Conservation (phyloP, 306 rosid species). For the Vigna radiata region DNA sequence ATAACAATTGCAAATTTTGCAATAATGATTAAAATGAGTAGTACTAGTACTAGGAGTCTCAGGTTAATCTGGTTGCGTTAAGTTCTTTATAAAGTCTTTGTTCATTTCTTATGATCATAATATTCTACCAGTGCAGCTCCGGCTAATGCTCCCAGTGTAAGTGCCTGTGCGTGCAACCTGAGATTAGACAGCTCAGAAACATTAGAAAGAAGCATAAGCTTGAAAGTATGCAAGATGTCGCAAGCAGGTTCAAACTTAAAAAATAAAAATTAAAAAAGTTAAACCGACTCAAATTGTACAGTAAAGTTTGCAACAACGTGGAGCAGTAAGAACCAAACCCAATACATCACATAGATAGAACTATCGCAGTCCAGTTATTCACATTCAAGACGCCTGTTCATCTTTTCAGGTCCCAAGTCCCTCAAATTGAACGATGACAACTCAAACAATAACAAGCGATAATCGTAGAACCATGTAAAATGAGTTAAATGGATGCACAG, state of each 20-base stretch:
- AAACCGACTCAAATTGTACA: not conserved
- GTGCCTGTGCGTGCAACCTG: conserved; percentile 98
- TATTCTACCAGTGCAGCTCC: conserved; percentile 91
- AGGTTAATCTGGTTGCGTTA: not conserved
- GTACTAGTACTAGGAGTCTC: not conserved
- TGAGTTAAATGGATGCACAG: not conserved
- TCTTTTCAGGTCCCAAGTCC: not conserved
- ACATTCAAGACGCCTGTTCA: not conserved
- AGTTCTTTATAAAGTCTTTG: conserved; percentile 43
- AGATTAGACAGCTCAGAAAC: conserved; percentile 26
- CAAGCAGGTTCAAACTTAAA: not conserved
- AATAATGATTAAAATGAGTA: conserved; percentile 1
- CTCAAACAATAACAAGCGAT: not conserved
- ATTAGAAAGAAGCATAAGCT: conserved; percentile 20
- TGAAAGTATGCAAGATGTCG: conserved; percentile 21
- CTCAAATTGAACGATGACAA: conserved; percentile 6
- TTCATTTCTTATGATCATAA: conserved; percentile 65
- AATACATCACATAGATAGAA: not conserved
- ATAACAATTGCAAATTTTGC: conserved; percentile 24
- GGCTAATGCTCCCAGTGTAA: conserved; percentile 85
- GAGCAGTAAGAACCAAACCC: not conserved
- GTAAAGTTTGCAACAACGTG: not conserved
- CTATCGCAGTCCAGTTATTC: not conserved
- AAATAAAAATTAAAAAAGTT: not conserved
- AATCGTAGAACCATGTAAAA: not conserved